Evolutionary conservation across 2,329 filamentous ascomycete genomes (phyloP), one percentile per base, ranked within the genome.

Genomic region (Thelonectria olida): DNA sequence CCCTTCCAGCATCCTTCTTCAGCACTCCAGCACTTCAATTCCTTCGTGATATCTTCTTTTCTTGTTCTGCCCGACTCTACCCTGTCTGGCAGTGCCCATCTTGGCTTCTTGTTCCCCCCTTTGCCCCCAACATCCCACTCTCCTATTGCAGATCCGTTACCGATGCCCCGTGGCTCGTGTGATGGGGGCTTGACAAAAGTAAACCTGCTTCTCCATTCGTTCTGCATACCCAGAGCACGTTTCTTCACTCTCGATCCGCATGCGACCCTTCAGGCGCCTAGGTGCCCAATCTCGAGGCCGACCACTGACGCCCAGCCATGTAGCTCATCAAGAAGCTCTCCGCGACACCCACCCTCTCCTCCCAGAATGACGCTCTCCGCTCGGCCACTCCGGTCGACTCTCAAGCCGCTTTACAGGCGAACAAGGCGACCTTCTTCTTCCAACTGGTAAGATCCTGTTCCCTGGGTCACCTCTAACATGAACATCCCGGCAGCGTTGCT

Each of bases 351-450:
- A 90, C 90, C 28, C 87, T 97, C 65, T 86, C 86, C 59, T 88
- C 95, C 25, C 92, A 95, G 77, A 89, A 90, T 80, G 90, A 90
- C 65, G 71, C 79, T 67, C 79, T 81, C 69, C 81, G 81, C 65
- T 76, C 78, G 51, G 73, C 76, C 65, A 79, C 79, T 49, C 78
- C 80, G 50, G 74, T 84, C 68, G 93, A 97, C 76, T 89, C 93
- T n/a, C 94, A 97, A 80, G 89, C 90, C 50, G 91, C 93, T 45
- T 84, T 98, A 50, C 94, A 97, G 78, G 96, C 95, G 58, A 99
- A 99, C 81, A 97, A 96, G 80, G 95, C 95, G 58, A 97, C 95
- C 10, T 99, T 99, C 81, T 99, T 99, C 85, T 98, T 98, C 78
- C 92, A 96, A 78, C 84, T 99, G 78, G 93, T 97, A 87, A 76